Base-by-base conservation (phyloP, 345 rosid species). In the Arabis alpina region DNA sequence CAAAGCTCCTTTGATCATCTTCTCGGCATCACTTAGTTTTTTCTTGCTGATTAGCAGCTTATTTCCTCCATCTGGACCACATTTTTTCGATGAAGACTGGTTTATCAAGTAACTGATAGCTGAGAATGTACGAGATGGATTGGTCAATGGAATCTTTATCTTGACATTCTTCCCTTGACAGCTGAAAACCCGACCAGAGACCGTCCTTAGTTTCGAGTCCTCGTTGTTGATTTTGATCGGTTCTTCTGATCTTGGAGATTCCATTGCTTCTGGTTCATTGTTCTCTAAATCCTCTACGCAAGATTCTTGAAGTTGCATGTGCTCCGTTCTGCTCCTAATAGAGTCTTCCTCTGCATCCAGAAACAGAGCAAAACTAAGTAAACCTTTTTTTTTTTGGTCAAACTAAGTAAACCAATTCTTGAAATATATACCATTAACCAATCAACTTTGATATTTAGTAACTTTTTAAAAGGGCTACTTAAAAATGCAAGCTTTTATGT, bases 131-230 rank as follows among this genome's bases (percentile, higher is more conserved):
- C 93, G 88, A 34, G 92, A 76, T 4, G 96, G 99, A 0, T 86
- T 94, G 45, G 96, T 87, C 44, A 88, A 74, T 70, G 99, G 99
- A 75, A 94, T 89, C 71, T 89, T 88, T 32, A 95, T 84, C 83
- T 80, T 86, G 43, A 95, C 52, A 77, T 80, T 92, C 83, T 87
- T 95, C 66, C 98, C 96, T 8, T 90, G 93, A 67, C 82, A 84
- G 67, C 64, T 80, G 82, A 90, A 83, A 25, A 77, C 82, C 14
- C 81, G 79, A 54, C 85, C 79, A 1, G 96, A 81, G 4, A 80
- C 82, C n/a, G 80, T 76, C 61, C 79, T 80, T 11, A 68, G 25
- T 66, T 80, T 85, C 25, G 74, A 72, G 34, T 83, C 89, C 45
- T 82, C 84, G 58, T 72, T 78, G 72, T 55, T 79, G 43, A 83